Evolutionary conservation across 306 rosid genomes (phyloP).

Genomic region (Albizia julibrissin): DNA sequence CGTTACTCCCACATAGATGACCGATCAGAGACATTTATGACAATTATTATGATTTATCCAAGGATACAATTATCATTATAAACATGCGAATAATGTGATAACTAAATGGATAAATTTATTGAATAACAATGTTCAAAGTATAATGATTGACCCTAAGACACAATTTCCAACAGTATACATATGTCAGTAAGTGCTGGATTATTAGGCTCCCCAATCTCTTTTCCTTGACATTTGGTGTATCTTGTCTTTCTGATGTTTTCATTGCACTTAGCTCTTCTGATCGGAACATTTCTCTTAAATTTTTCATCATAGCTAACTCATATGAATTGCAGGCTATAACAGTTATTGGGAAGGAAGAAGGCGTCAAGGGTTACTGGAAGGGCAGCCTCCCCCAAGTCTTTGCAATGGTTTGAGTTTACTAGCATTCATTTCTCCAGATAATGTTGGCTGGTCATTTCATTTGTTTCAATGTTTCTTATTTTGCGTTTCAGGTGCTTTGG

Average conservation of each 20-base stretch:
- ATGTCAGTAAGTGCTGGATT: background rate
- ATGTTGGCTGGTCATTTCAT: slow-evolving; percentile 31
- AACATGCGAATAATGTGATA: no score
- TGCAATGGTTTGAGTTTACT: slow-evolving; percentile 20
- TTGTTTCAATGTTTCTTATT: slow-evolving; percentile 31
- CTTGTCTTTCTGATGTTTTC: background rate
- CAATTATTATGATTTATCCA: no score
- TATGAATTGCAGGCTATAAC: slow-evolving; percentile 64
- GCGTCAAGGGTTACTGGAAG: slow-evolving; percentile 92
- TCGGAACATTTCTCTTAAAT: slow-evolving; percentile 22
- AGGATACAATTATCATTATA: no score
- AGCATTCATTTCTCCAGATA: slow-evolving; percentile 21
- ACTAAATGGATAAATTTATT: no score
- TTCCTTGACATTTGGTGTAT: slow-evolving; percentile 2
- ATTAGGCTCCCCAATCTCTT: background rate
- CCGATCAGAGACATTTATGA: no score
- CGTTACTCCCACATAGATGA: no score
- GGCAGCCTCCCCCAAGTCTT: slow-evolving; percentile 95
- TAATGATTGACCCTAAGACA: no score
- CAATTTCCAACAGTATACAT: no score
- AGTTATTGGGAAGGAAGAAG: slow-evolving; percentile 83
- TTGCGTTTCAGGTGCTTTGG: slow-evolving; percentile 75
- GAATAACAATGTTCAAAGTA: no score
- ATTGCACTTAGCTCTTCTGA: background rate
- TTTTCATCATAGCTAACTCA: slow-evolving; percentile 32